Conservation (phyloP, 139 green algal genomes). For the Chlamydomonas sp. region DNA sequence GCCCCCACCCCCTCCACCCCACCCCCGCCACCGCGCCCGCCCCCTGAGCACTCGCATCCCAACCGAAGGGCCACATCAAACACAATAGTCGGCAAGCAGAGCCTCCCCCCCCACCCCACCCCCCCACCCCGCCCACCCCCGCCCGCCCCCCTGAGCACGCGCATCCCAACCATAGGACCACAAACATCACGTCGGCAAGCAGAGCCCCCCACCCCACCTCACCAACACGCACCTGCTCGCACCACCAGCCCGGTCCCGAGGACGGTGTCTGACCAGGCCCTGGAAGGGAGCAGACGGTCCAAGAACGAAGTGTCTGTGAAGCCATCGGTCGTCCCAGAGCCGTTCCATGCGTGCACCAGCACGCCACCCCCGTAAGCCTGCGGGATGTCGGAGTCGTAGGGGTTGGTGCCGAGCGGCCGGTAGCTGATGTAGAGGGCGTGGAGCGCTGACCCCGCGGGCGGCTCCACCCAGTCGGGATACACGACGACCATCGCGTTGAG, state of each 20-base stretch:
- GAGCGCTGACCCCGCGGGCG: not conserved
- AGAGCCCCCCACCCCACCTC: no score
- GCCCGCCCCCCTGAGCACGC: no score
- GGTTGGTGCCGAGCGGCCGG: not conserved
- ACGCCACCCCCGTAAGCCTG: not conserved
- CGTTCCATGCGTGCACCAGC: constrained; percentile 5
- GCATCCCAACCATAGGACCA: no score
- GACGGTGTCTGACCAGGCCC: not conserved
- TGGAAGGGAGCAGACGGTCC: not conserved
- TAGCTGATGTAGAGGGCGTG: not conserved
- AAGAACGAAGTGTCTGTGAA: not conserved
- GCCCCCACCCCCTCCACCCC: no score
- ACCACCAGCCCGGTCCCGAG: not conserved
- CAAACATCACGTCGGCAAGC: not conserved
- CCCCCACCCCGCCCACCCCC: no score
- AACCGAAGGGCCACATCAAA: no score
- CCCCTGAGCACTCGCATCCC: no score
- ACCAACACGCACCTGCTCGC: no score
- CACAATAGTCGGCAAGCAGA: no score
- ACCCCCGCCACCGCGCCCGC: no score
- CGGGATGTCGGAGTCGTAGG: not conserved
- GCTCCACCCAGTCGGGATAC: not conserved
- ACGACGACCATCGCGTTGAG: not conserved
- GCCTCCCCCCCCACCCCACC: no score
- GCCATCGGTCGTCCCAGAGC: not conserved